Conservation (phyloP, 805 yeast species). For the Wickerhamomyces subpelliculosus region DNA sequence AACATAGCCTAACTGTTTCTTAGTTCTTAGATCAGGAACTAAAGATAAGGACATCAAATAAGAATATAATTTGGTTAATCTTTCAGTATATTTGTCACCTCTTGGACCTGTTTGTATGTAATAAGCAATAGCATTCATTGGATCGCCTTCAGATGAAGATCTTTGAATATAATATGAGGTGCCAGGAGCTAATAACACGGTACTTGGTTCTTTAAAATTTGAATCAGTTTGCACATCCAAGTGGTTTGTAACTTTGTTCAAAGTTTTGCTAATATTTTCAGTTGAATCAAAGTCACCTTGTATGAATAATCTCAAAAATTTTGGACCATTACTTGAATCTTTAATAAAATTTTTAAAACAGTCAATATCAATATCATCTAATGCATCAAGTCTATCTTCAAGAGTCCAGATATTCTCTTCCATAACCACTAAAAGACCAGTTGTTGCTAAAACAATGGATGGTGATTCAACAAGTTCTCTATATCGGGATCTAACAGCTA, state of each 20-base stretch:
- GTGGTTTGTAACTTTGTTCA: conserved; percentile 10
- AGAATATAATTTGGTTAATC: conserved; percentile 40
- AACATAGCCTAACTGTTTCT: conserved; percentile 55
- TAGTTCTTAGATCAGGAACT: conserved; percentile 42
- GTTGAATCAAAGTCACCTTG: conserved; percentile 37
- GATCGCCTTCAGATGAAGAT: conserved; percentile 36
- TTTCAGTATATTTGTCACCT: conserved; percentile 23
- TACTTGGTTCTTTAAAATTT: conserved; percentile 24
- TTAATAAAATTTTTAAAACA: conserved; percentile 26
- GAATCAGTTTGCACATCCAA: too few species aligned
- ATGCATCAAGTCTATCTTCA: conserved; percentile 47
- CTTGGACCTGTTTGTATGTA: conserved; percentile 54
- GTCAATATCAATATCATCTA: conserved; percentile 40
- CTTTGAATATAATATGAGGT: conserved; percentile 27
- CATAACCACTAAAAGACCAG: conserved; percentile 43
- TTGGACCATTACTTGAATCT: conserved; percentile 22
- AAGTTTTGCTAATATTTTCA: not conserved
- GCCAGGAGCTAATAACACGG: conserved; percentile 32
- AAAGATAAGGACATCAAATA: conserved; percentile 39
- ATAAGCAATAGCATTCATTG: conserved; percentile 42
- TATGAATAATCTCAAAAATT: conserved; percentile 34
- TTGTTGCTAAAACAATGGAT: conserved; percentile 41
- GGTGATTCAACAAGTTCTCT: conserved; percentile 33
- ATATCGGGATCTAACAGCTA: conserved; percentile 40
- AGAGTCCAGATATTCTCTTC: conserved; percentile 52